phyloP scores from a whole-genome alignment of 2,329 filamentous ascomycete species.

The Fusarium gaditjirri region DNA sequence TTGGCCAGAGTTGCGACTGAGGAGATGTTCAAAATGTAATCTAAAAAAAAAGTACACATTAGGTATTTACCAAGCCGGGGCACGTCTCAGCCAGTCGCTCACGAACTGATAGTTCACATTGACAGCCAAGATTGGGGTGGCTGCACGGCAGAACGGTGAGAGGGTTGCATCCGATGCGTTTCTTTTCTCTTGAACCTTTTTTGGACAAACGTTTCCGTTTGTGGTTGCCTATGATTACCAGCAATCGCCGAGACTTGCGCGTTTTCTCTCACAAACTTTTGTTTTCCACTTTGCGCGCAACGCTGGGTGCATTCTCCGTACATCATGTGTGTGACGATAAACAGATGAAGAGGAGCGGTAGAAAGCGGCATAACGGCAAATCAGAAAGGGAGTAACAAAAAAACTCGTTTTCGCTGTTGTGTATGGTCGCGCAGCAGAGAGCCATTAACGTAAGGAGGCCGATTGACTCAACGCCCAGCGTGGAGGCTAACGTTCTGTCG shows the following conservation, averaged over 20 bases:
- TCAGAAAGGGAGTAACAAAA: background rate
- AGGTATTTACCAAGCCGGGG: constrained; percentile 2
- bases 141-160: constrained; percentile 25
- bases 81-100: constrained; percentile 27
- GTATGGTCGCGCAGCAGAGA: constrained; percentile 14
- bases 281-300: background rate
- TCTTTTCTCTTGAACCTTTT: constrained; percentile 6
- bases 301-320: background rate
- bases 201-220: constrained; percentile 8
- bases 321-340: constrained; percentile 9
- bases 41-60: constrained; percentile 8
- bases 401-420: constrained; percentile 17
- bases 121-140: constrained; percentile 17
- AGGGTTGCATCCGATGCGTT: constrained; percentile 31
- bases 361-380: background rate
- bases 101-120: constrained; percentile 10
- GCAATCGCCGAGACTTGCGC: constrained; percentile 2
- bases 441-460: constrained; percentile 23
- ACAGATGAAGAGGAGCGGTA: constrained; percentile 12
- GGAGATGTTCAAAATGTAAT: background rate
- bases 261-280: background rate
- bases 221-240: constrained; percentile 2
- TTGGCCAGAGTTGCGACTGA: background rate
- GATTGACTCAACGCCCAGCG: background rate
- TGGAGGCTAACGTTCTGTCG: constrained; percentile 6